These are phyloP conservation scores for Citrus unshiu DNA, from an alignment of 345 rosid species.

Conservation along the genomic window DNA sequence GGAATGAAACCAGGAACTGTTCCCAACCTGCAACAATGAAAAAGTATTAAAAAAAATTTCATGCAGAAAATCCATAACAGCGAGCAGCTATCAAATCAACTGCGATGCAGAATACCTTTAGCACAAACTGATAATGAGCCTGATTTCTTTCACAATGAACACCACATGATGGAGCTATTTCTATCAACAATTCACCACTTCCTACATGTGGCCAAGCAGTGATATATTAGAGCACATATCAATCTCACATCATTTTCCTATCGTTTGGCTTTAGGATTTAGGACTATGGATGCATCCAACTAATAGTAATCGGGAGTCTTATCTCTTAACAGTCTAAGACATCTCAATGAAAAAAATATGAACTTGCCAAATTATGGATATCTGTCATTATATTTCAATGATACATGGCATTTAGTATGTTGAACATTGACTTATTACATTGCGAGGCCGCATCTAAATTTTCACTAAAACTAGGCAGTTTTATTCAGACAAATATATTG, in stretches of 20 bases:
- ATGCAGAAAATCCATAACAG: not conserved
- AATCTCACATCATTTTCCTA: not conserved
- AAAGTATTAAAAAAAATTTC: not conserved
- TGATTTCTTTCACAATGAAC: not conserved
- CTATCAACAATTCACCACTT: not conserved
- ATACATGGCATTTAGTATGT: not conserved
- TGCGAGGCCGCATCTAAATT: not conserved
- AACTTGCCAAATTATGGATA: not conserved
- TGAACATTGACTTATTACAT: not conserved
- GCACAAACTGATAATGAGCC: not conserved
- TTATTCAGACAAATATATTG: no score
- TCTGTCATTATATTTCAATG: not conserved
- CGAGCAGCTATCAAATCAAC: not conserved
- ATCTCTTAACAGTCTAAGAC: not conserved
- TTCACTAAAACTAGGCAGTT: no score
- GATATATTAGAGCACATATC: not conserved
- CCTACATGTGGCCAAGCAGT: not conserved
- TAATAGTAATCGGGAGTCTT: not conserved
- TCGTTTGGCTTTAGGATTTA: not conserved
- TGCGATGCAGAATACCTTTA: not conserved
- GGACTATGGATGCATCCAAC: not conserved
- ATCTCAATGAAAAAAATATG: not conserved
- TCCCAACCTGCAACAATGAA: slow-evolving; percentile 29
- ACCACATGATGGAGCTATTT: not conserved
- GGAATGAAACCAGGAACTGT: slow-evolving; percentile 15